A percentile compares a stretch with the other conserved stretches of the same genome.
Evolutionary conservation across 345 rosid genomes (phyloP).

Genomic region (Diplotaxis tenuifolia): DNA sequence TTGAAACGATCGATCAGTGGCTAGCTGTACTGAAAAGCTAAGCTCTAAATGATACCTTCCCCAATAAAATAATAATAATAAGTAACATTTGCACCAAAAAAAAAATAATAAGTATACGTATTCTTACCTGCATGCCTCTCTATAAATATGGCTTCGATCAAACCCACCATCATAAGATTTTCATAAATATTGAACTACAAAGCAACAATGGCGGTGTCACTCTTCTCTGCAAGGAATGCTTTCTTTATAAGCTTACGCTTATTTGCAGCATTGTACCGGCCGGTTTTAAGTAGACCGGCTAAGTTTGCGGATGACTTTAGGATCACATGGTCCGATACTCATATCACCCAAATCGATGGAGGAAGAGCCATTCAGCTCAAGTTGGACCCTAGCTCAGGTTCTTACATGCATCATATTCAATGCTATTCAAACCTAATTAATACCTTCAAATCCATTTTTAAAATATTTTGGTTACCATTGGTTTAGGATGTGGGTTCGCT

Average conservation of each 20-base stretch:
- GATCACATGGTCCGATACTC: constrained; percentile 77
- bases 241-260: constrained; percentile 22
- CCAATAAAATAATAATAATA: constrained; percentile 9
- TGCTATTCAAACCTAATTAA: not conserved
- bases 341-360: constrained; percentile 65
- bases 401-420: not conserved
- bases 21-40: constrained; percentile 38
- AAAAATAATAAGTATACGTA: constrained; percentile 6
- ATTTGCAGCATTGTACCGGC: constrained; percentile 30
- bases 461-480: not conserved
- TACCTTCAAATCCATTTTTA: not conserved
- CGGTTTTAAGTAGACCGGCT: constrained; percentile 51
- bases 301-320: constrained; percentile 66
- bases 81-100: too few relatives aligned
- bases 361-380: constrained; percentile 79
- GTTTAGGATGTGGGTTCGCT: constrained; percentile 83
- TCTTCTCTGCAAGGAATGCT: constrained; percentile 24
- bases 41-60: constrained; percentile 27
- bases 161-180: constrained; percentile 7
- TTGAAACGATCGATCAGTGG: constrained; percentile 27
- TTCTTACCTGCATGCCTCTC: not conserved
- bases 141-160: constrained; percentile 25
- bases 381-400: constrained; percentile 84
- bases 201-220: constrained; percentile 17
- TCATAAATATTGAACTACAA: not conserved